Evolutionary conservation across 1,139 yeast genomes (phyloP).

Genomic region (Nadsonia starkeyi-henricii): DNA sequence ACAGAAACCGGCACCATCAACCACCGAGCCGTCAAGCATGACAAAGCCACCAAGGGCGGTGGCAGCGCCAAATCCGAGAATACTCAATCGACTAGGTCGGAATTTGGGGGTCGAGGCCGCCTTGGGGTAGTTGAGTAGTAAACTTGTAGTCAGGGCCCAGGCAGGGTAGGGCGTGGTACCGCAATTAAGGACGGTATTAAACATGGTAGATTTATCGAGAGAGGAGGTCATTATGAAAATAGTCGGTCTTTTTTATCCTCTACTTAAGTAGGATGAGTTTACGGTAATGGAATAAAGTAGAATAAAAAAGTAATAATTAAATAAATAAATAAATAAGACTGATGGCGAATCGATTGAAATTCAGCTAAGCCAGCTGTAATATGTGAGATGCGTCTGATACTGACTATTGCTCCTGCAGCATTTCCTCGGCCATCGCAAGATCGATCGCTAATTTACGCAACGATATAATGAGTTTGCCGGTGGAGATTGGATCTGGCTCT

Average conservation of each 20-base stretch:
- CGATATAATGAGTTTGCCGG: too few species aligned
- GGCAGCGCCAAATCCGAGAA: slow-evolving; percentile 52
- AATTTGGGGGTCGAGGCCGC: slow-evolving; percentile 12
- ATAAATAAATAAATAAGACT: too few species aligned
- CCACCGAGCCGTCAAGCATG: slow-evolving; percentile 64
- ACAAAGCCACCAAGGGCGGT: slow-evolving; percentile 66
- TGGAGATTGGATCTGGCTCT: too few species aligned
- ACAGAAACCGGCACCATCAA: slow-evolving; percentile 77
- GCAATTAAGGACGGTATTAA: slow-evolving; percentile 4
- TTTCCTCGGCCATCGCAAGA: too few species aligned
- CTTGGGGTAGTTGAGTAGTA: background rate
- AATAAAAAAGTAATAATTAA: too few species aligned
- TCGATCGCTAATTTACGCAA: too few species aligned
- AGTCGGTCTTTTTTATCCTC: background rate
- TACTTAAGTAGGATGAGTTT: too few species aligned
- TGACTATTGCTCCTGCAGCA: too few species aligned
- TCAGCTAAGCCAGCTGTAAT: too few species aligned
- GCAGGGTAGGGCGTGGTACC: slow-evolving; percentile 7
- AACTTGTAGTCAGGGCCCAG: slow-evolving; percentile 2
- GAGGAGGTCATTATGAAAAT: slow-evolving; percentile 1
- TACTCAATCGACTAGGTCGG: slow-evolving; percentile 34
- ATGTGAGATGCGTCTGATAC: too few species aligned
- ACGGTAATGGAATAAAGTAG: too few species aligned
- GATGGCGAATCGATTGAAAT: too few species aligned
- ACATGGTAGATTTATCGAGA: background rate